Evolutionary conservation across 768 basidiomycete genomes (phyloP).

Genomic region (Fibroporia radiculosa): DNA sequence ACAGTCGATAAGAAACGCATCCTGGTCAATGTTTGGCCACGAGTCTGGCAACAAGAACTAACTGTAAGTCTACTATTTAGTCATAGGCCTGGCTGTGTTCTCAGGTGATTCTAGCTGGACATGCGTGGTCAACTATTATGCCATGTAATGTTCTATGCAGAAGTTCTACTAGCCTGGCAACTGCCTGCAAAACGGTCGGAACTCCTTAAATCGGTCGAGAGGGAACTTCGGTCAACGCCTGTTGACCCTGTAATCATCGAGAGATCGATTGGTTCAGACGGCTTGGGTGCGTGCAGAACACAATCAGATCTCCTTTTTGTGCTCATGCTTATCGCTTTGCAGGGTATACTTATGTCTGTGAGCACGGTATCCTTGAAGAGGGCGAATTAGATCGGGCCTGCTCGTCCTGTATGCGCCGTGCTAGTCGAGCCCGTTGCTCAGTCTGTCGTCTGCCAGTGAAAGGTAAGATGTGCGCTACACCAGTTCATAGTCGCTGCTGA

Average conservation of each 20-base stretch:
- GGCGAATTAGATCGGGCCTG: slow-evolving; percentile 27
- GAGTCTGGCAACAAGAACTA: slow-evolving; percentile 13
- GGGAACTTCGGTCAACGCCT: slow-evolving; percentile 16
- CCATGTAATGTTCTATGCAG: slow-evolving; percentile 68
- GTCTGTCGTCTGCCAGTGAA: slow-evolving; percentile 72
- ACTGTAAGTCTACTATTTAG: slow-evolving; percentile 12
- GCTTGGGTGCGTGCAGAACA: slow-evolving; percentile 1
- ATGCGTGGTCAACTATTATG: slow-evolving; percentile 36
- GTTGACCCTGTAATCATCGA: slow-evolving; percentile 16
- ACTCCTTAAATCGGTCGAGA: slow-evolving; percentile 57
- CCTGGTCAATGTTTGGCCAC: slow-evolving; percentile 22
- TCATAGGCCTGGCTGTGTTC: too few relatives aligned
- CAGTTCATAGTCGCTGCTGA: background rate
- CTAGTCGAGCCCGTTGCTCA: slow-evolving; percentile 51
- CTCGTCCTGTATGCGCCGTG: slow-evolving; percentile 38
- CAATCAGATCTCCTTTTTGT: background rate
- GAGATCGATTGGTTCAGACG: slow-evolving; percentile 16
- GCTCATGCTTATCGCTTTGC: background rate
- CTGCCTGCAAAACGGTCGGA: slow-evolving; percentile 64
- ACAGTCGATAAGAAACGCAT: slow-evolving; percentile 33
- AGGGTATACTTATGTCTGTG: slow-evolving; percentile 37
- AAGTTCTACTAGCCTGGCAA: slow-evolving; percentile 69
- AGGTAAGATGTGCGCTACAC: slow-evolving; percentile 33
- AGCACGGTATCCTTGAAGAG: slow-evolving; percentile 14
- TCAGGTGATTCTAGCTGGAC: too few relatives aligned